Evolutionary conservation across 495 filamentous ascomycete genomes (phyloP).

Genomic region (Schizothecium vesticola): DNA sequence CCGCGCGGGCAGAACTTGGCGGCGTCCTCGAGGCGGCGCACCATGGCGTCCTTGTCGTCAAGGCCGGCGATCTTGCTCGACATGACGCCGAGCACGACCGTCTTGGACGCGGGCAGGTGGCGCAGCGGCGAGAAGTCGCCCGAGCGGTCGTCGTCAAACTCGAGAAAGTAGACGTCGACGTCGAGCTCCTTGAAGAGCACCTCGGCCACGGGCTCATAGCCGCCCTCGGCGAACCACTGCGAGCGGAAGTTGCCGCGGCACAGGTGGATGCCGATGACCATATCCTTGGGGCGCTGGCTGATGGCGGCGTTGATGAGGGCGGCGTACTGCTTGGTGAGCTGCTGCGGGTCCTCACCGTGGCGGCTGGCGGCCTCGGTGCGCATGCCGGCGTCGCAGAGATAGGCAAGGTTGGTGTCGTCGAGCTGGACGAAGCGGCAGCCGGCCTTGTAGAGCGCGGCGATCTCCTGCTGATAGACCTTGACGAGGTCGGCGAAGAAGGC

Average conservation of each 20-base stretch:
- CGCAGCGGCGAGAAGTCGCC: conserved; percentile 62
- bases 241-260: conserved; percentile 58
- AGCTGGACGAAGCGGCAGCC: conserved; percentile 61
- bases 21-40: conserved; percentile 52
- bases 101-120: conserved; percentile 58
- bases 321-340: conserved; percentile 56
- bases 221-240: conserved; percentile 59
- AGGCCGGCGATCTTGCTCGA: conserved; percentile 59
- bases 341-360: conserved; percentile 48
- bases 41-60: conserved; percentile 57
- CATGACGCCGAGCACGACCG: conserved; percentile 60
- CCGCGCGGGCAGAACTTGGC: conserved; percentile 55
- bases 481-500: conserved; percentile 59
- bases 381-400: conserved; percentile 63
- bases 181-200: conserved; percentile 59
- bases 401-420: conserved; percentile 61
- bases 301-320: conserved; percentile 59
- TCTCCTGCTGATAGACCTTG: conserved; percentile 54
- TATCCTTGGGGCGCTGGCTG: conserved; percentile 49
- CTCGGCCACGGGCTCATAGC: conserved; percentile 62
- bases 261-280: conserved; percentile 62
- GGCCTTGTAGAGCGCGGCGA: conserved; percentile 55
- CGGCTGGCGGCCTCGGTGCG: conserved; percentile 55
- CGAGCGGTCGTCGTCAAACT: conserved; percentile 62
- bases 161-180: conserved; percentile 63